phyloP scores from a whole-genome alignment of 257 asterid genomes.

The Leptodermis oblonga region DNA sequence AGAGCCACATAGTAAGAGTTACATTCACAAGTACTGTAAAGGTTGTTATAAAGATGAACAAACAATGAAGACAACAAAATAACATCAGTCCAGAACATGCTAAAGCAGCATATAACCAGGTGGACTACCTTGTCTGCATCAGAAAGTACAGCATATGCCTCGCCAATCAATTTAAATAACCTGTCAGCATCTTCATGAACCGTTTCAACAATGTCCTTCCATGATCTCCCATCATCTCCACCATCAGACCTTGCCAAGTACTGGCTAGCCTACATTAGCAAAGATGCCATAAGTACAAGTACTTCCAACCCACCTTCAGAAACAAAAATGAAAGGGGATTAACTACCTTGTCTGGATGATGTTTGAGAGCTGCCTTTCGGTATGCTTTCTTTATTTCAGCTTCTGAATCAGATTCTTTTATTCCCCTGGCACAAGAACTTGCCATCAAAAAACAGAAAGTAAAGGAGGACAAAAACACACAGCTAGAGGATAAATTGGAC shows the following conservation, averaged over 20 bases:
- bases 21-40: background rate
- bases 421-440: conserved; percentile 55
- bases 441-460: background rate
- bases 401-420: conserved; percentile 76
- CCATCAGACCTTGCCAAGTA: conserved; percentile 61
- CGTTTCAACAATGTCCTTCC: conserved; percentile 73
- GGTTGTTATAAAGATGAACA: background rate
- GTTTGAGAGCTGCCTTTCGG: conserved; percentile 91
- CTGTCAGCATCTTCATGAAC: conserved; percentile 84
- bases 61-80: background rate
- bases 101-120: background rate
- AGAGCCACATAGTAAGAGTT: background rate
- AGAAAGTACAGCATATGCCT: conserved; percentile 88
- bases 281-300: conserved; percentile 1
- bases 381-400: conserved; percentile 92
- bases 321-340: background rate
- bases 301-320: conserved; percentile 11
- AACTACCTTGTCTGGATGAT: conserved; percentile 95
- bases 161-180: conserved; percentile 88
- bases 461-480: background rate
- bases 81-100: background rate
- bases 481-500: background rate
- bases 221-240: conserved; percentile 59
- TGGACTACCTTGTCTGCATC: conserved; percentile 67
- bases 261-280: conserved; percentile 69